These are phyloP conservation scores for Saturnispora gosingensis DNA, from an alignment of 805 yeast species.

Conservation along the genomic window DNA sequence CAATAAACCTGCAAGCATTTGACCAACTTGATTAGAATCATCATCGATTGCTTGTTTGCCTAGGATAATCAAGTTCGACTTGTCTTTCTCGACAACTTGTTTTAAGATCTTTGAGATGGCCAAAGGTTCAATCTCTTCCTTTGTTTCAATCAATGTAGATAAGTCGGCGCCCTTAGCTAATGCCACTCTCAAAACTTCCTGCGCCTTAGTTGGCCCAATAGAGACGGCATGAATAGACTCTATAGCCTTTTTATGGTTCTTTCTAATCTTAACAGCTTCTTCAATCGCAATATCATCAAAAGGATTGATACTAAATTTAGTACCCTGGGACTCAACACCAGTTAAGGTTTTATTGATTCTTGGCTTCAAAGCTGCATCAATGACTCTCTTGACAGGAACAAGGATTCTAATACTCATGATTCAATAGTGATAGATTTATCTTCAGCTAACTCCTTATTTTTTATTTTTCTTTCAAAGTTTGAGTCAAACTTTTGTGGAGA, in stretches of 20 bases:
- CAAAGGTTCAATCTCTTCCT: constrained; percentile 67
- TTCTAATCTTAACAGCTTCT: constrained; percentile 77
- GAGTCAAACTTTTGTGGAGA: constrained; percentile 3
- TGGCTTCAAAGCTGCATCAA: constrained; percentile 90
- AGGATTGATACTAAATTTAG: constrained; percentile 89
- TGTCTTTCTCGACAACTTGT: constrained; percentile 59
- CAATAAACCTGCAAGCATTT: constrained; percentile 86
- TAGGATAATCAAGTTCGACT: constrained; percentile 70
- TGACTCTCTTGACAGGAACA: constrained; percentile 92
- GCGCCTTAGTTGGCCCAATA: constrained; percentile 79
- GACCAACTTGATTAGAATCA: constrained; percentile 92
- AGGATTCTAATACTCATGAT: constrained; percentile 47
- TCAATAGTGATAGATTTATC: background rate
- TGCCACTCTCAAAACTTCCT: constrained; percentile 80
- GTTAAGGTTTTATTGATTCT: constrained; percentile 78
- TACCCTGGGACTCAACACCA: constrained; percentile 81
- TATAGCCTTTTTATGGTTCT: constrained; percentile 53
- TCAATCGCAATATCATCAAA: constrained; percentile 97
- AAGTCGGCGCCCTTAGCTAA: constrained; percentile 92
- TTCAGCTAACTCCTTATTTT: background rate
- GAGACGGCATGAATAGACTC: constrained; percentile 86
- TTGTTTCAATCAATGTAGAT: constrained; percentile 72
- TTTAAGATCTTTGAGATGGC: constrained; percentile 79
- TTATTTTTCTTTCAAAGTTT: background rate
- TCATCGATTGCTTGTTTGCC: constrained; percentile 98